Evolutionary conservation across 148 eudicot species (phyloP), one percentile per base, ranked within the genome.

Genomic region (Dysphania ambrosioides): DNA sequence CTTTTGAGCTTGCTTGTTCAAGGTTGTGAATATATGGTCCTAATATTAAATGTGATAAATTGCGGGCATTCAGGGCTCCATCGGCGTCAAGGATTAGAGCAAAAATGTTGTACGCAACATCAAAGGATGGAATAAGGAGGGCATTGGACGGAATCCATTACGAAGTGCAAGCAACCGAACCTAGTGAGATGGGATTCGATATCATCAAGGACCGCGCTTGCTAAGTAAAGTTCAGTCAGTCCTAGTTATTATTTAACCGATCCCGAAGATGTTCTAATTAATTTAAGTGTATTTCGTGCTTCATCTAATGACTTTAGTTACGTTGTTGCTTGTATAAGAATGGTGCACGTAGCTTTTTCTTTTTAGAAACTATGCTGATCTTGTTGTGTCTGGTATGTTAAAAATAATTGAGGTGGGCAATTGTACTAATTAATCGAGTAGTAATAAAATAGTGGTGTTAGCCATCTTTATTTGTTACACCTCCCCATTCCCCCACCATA

Each of bases 171-270:
- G 98, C 98, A 0, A 94, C 98, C 3, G 98, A 94, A 72, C 89
- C 98, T 27, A 92, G 91, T 29, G 98, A 94, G 85, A 94, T 94
- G 98, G 97, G 93, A 0, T 85, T 91, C 32, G 96, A 94, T 75
- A 85, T 94, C 72, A 94, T 94, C 72, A 76, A 77, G 77, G 95
- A 91, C 66, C 87, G 93, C 49, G 97, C 92, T 74, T n/a, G n/a
- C n/a, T n/a, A n/a, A n/a, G n/a, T n/a, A n/a, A n/a, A n/a, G n/a
- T n/a, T n/a, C n/a, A 88, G 88, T 63, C 15, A 58, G 23, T 56
- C 7, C 55, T 66, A 67, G 66, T 24, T 64, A 41, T 40, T 64
- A n/a, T n/a, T 63, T 29, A 38, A 44, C 66, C 10, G 35, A 19
- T 65, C 55, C n/a, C n/a, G n/a, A n/a, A n/a, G n/a, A 32, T 66